Evolutionary conservation across 768 basidiomycete species (phyloP), one percentile per base, ranked within the genome.

Genomic region (Mycena capillaripes): DNA sequence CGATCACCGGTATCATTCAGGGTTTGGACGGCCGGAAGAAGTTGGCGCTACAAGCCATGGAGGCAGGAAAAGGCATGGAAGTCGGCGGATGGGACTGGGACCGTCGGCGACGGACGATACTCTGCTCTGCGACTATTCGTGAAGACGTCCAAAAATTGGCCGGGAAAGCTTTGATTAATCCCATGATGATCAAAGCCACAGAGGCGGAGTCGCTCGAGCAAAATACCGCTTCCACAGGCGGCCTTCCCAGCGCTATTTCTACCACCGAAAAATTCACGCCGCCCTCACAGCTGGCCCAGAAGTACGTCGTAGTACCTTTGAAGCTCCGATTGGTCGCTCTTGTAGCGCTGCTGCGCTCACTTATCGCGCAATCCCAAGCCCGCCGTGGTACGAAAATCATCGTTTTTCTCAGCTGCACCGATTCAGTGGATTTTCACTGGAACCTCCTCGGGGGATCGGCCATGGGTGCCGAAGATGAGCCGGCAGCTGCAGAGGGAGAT

Each of bases 371-470:
- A 80, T 85, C 89, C 27, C 86, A 85, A 75, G 81, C 81, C 48
- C 86, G 80, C 34, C 84, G 85, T 48, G 89, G 89, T 14, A 86
- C 87, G 48, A 96, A 95, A 81, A 90, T 98, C 66, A 96, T 99
- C 56, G 96, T 99, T 7, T 99, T 99, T 82, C 84, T 99, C 71
- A 97, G 95, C 76, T 98, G 96, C 77, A 99, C 97, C 7, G 97
- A 98, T 81, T 97, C 98, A 3, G 98, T 99, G 21, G 97, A 99
- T 80, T 98, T 96, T 78, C 96, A 97, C 79, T 99, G 96, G 95
- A 89, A 88, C 59, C 84, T 98, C 25, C 82, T 99, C 1, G 93
- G 92, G 0, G 89, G 91, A 6, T 85, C 95, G 23, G 77, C 82
- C 7, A 97, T 97, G 94, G 89, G 86, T 10, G 83, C 72, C 19